Conservation (phyloP, 2,329 filamentous ascomycete species). For the Colletotrichum caudatum region DNA sequence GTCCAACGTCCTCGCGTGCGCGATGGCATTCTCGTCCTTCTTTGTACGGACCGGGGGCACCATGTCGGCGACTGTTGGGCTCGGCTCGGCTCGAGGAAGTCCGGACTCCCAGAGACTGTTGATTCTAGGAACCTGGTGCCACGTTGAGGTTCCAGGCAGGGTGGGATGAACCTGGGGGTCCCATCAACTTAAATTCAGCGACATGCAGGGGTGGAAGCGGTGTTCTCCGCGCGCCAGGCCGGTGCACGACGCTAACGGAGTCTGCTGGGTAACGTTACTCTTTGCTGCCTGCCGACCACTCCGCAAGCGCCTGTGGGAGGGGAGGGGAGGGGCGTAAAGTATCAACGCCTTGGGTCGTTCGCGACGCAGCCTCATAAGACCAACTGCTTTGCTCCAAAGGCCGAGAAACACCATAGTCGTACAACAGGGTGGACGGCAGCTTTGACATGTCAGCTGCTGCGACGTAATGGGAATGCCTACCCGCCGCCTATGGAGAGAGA, state of each 20-base stretch:
- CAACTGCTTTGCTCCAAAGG: neutral
- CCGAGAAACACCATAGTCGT: neutral
- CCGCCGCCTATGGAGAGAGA: neutral
- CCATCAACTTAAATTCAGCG: neutral
- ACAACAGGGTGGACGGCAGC: too few species aligned
- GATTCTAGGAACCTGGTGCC: too few species aligned
- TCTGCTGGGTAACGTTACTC: neutral
- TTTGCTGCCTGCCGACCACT: neutral
- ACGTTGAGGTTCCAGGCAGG: neutral
- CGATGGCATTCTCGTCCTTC: conserved; percentile 58
- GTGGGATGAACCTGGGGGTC: neutral
- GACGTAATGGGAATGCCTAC: neutral
- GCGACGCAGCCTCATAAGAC: neutral
- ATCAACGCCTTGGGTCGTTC: neutral
- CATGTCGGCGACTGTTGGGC: neutral
- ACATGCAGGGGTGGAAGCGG: neutral
- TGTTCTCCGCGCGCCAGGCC: neutral
- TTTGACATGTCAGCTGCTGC: neutral
- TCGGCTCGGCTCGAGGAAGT: neutral
- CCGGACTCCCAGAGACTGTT: neutral
- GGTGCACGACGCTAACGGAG: conserved; percentile 7
- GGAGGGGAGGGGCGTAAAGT: too few species aligned
- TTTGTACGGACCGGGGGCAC: conserved; percentile 9
- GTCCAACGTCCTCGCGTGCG: conserved; percentile 59
- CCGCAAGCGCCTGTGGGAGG: conserved; percentile 1